phyloP scores from a whole-genome alignment of 768 basidiomycete species.

The Agrocybe praecox region DNA sequence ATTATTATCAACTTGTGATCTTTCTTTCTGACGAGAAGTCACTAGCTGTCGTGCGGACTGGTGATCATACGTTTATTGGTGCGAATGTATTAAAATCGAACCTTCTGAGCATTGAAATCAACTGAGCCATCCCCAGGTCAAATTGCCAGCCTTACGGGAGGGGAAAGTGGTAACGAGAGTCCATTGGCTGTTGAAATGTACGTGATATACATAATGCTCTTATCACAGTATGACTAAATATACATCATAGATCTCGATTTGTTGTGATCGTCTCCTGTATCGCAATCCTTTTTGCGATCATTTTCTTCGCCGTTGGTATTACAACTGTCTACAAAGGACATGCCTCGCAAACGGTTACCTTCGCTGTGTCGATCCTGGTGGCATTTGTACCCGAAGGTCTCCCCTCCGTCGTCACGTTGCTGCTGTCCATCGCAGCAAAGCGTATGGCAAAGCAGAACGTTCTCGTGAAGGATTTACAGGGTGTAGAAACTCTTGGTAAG shows the following conservation, averaged over 20 bases:
- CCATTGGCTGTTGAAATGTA: conserved; percentile 72
- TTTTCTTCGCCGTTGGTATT: conserved; percentile 69
- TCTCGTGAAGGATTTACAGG: conserved; percentile 74
- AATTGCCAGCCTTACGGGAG: conserved; percentile 67
- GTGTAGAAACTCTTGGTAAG: conserved; percentile 68
- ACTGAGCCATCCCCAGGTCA: conserved; percentile 42
- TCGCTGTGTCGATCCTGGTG: conserved; percentile 62
- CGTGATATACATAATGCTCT: conserved; percentile 15
- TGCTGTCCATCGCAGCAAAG: conserved; percentile 70
- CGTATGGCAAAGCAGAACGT: conserved; percentile 74
- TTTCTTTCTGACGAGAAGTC: background rate
- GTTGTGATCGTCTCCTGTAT: conserved; percentile 64
- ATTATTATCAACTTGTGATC: background rate
- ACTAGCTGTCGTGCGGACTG: conserved; percentile 65
- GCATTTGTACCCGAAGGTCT: conserved; percentile 67
- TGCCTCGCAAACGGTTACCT: conserved; percentile 60
- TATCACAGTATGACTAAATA: background rate
- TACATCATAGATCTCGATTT: conserved; percentile 48
- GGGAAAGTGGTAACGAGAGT: conserved; percentile 64
- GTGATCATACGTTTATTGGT: conserved; percentile 70
- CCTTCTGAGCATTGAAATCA: no score
- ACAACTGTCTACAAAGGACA: conserved; percentile 68
- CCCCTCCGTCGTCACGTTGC: conserved; percentile 67
- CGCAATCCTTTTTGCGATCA: conserved; percentile 60
- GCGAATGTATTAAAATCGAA: background rate